Base-by-base conservation (phyloP, 2,329 filamentous ascomycete species). In the Fusarium heterosporum region DNA sequence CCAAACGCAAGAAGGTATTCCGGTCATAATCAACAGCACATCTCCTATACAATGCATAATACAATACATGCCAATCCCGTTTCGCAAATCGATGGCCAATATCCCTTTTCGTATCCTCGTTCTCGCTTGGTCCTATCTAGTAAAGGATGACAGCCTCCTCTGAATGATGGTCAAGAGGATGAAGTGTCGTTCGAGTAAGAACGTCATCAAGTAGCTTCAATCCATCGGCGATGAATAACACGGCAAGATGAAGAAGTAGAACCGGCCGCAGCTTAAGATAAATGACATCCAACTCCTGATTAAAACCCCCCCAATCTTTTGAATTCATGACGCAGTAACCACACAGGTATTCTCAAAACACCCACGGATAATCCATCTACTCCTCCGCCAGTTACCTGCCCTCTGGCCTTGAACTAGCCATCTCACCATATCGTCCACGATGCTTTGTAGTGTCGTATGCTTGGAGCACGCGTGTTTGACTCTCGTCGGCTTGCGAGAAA, bases 401-500 rank as follows among this genome's bases (percentile, higher is more conserved):
- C 36, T 58, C 34, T 42, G 77, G 74, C 60, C 80, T 75, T 52
- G 81, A 83, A 55, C 79, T 82, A 58, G 89, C 88, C 95, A 99
- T 97, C 83, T 99, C 96, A 76, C 96, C 96, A 81, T 97, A 98
- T 67, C 92, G 85, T 47, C 96, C 96, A 83, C 96, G 87, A 77
- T 93, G 89, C 78, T 91, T 90, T 66, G 96, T 99, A 51, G 96
- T 99, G 81, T 99, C 96, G 81, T 99, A 99, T 64, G 96, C 96
- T 81, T 97, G 95, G 75, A 99, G 85, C 66, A 99, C 92, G 72
- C 95, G 87, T 71, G 95, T 97, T 81, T 98, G 96, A 73, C 90
- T 93, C 79, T 99, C 96, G 77, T 99, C 96, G 59, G 95, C 96
- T 80, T 97, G 94, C 72, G 93, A 97, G 80, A 99, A 99, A 64